These are phyloP conservation scores for Cyclotella kingstonii DNA, from an alignment of 108 stramenopile species.

Conservation along the genomic window DNA sequence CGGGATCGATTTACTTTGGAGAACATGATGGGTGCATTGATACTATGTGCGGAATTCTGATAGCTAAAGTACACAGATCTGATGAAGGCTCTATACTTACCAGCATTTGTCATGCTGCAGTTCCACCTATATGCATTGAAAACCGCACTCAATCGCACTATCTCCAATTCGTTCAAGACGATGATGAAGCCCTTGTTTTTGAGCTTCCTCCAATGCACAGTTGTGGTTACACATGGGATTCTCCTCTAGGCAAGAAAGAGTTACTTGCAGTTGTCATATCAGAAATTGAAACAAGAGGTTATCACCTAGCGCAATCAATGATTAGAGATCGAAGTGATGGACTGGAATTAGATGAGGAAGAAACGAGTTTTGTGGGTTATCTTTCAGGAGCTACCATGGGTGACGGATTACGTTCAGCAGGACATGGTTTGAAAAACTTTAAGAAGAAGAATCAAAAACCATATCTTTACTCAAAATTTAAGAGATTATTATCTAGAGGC, in stretches of 20 bases:
- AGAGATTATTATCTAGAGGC: constrained; percentile 13
- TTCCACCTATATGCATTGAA: constrained; percentile 40
- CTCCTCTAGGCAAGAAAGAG: constrained; percentile 25
- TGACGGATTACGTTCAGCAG: too few species aligned
- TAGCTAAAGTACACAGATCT: constrained; percentile 25
- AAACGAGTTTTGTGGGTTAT: too few species aligned
- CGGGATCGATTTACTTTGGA: constrained; percentile 21
- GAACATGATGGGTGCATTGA: constrained; percentile 32
- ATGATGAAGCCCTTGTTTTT: constrained; percentile 39
- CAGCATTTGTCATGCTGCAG: constrained; percentile 17
- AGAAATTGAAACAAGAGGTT: constrained; percentile 1
- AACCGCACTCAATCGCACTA: constrained; percentile 31
- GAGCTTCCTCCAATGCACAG: constrained; percentile 45
- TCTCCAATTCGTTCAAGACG: constrained; percentile 41
- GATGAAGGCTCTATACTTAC: constrained; percentile 10
- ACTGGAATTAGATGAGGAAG: not conserved
- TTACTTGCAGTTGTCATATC: constrained; percentile 11
- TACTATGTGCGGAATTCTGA: constrained; percentile 35
- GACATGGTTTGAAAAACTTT: too few species aligned
- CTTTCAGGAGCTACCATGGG: too few species aligned
- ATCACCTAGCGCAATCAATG: not conserved
- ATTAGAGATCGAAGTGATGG: not conserved
- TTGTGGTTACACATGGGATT: constrained; percentile 45
- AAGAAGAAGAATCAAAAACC: too few species aligned
- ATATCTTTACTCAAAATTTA: too few species aligned